These are phyloP conservation scores for Kwoniella bestiolae DNA, from an alignment of 768 basidiomycete genomes.

Conservation along the genomic window DNA sequence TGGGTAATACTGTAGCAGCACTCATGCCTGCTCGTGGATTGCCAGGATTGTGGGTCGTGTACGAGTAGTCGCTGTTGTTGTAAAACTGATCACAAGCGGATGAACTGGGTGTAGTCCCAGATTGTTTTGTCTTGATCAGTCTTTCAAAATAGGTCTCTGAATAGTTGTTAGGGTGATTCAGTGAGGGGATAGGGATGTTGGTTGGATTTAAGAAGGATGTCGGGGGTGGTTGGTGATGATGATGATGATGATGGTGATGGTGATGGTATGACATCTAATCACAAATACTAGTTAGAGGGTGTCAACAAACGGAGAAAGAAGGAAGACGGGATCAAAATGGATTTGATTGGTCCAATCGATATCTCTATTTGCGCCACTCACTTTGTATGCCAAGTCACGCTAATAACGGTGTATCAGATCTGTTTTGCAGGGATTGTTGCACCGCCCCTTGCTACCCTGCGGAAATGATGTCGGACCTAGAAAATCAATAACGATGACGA, in stretches of 20 bases:
- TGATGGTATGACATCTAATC: slow-evolving; percentile 1
- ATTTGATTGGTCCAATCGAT: not conserved
- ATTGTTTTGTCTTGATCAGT: slow-evolving; percentile 1
- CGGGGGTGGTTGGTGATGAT: not conserved
- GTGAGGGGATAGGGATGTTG: not conserved
- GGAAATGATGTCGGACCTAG: too few relatives aligned
- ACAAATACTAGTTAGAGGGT: not conserved
- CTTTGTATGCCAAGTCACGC: too few relatives aligned
- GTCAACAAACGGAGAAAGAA: not conserved
- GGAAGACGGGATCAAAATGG: not conserved
- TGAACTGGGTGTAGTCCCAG: not conserved
- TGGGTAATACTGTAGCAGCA: slow-evolving; percentile 1
- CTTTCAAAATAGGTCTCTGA: slow-evolving; percentile 14
- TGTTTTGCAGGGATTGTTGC: not conserved
- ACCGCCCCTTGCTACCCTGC: not conserved
- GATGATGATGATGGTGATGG: not conserved
- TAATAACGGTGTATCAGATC: not conserved
- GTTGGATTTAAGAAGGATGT: slow-evolving; percentile 7
- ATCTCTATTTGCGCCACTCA: not conserved
- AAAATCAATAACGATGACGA: too few relatives aligned
- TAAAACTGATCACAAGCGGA: slow-evolving; percentile 11
- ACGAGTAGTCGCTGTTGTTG: not conserved
- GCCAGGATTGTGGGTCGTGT: not conserved
- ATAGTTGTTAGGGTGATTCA: not conserved
- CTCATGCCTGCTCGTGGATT: slow-evolving; percentile 9